Evolutionary conservation across 371 early-diverging fungal species (phyloP).

Genomic region (Mortierella sp.): DNA sequence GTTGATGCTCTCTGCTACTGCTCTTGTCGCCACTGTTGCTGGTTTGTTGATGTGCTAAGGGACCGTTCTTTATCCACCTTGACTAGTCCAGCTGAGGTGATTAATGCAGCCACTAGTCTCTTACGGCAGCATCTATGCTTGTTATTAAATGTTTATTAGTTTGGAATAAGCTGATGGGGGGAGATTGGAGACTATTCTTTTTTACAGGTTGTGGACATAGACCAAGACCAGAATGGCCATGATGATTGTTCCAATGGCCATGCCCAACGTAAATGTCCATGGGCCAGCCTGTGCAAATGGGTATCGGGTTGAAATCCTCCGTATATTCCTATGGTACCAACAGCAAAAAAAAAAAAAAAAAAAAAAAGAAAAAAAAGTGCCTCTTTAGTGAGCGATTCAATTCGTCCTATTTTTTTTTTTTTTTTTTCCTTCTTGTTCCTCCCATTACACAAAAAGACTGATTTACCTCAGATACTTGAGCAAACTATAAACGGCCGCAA

Average conservation of each 20-base stretch:
- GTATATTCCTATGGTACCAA: conserved; percentile 26
- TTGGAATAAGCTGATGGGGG: background rate
- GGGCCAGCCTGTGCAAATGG: conserved; percentile 42
- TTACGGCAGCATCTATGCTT: background rate
- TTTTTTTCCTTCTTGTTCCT: background rate
- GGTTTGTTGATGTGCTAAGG: conserved; percentile 26
- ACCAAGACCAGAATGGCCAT: conserved; percentile 33
- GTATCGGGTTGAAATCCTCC: conserved; percentile 41
- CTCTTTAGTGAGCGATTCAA: background rate
- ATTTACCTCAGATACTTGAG: conserved; percentile 39
- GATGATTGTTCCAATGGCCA: conserved; percentile 33
- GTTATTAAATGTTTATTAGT: background rate
- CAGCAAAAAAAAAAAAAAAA: background rate
- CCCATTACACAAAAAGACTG: no score
- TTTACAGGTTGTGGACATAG: conserved; percentile 15
- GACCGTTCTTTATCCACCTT: background rate
- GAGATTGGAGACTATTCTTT: background rate
- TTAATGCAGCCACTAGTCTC: background rate
- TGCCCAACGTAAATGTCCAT: conserved; percentile 46
- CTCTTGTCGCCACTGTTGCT: conserved; percentile 21
- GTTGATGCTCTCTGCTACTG: conserved; percentile 29
- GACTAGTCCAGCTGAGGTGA: background rate
- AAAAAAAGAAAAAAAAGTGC: background rate
- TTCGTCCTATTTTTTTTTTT: background rate
- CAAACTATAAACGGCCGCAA: conserved; percentile 25